Base-by-base conservation (phyloP, 179 eudicot genomes). In the Corrigiola litoralis region DNA sequence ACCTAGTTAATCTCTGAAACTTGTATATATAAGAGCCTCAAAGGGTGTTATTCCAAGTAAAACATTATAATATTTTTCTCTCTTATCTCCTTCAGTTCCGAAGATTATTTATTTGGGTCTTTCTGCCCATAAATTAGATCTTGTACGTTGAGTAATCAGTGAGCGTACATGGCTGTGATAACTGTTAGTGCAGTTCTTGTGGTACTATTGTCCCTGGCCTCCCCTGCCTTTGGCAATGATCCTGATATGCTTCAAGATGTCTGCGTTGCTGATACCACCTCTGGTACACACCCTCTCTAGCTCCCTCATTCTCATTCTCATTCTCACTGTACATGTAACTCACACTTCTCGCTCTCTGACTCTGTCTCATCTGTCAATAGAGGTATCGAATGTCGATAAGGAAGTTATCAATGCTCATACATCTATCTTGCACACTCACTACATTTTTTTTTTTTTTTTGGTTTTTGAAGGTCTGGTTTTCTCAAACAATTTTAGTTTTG, bases 201-300 rank as follows among this genome's bases (percentile, higher is more conserved):
- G 71, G 67, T 68, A 52, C 37, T 68, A 28, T 55, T 61, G 41
- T 51, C 38, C 20, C 32, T 46, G 11, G 37, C 33, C 16, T n/a
- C 59, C 44, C 45, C 67, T 23, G 73, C 32, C 5, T 25, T 77
- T 3, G 80, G 54, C 17, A 58, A 59, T 54, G 85, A 85, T 56
- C 83, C 87, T 17, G 90, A 82, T 14, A 10, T 72, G 77, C 87
- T 80, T 49, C 90, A 85, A 70, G 90, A 85, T 58, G 68, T 85
- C 56, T 85, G 89, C 18, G 87, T 85, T 20, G 89, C 89, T 48
- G 85, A 85, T 71, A 72, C 63, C 23, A 29, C 66, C 4, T 67
- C 80, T 10, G 83, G 86, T 82, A 63, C 33, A 1, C n/a, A 4
- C 63, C 29, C 48, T 38, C 57, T 34, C 41, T 37, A 21, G 53